Base-by-base conservation (phyloP, 2,329 filamentous ascomycete species). In the Setomelanomma holmii region DNA sequence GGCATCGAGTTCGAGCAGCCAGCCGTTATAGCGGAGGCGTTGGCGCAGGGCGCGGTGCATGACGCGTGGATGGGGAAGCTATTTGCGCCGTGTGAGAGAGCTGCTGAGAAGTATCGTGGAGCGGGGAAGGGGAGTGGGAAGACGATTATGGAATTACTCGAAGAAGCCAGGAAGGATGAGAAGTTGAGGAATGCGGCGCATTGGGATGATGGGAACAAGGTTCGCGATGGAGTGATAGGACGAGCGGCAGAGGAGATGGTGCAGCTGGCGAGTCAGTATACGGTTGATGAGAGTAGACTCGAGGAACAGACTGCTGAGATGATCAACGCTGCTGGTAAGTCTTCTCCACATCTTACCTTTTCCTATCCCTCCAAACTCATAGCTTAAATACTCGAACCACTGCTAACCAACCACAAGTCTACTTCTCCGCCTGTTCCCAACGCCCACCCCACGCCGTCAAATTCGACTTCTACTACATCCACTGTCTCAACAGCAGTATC, bases 401-500 rank as follows among this genome's bases (percentile, higher is more conserved):
- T 14, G 24, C 44, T 51, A 24, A 51, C 36, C 1, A 20, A 21
- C 12, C 8, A 54, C n/a, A n/a, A 75, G 82, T 79, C 0, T 86
- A 83, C 66, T 85, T 80, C 64, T 81, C 83, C n/a, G 77, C 74
- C 0, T 84, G 87, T 1, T 85, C 90, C 0, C 83, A 90, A 61
- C 79, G 83, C 23, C 84, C 84, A 0, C 79, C 88, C 43, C 54
- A 69, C 23, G 49, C 61, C 24, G 35, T 66, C 48, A 92, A 89
- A 69, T 86, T 91, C 69, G 93, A 96, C 71, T 97, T 97, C 72
- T 95, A 88, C 78, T 80, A 79, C 68, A 92, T 93, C 64, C 93
- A 97, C 74, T 85, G 86, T 64, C 77, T 93, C 60, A 97, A 89
- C 67, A 79, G 80, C 10, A 87, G 88, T n/a, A 85, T 96, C 60